Base-by-base conservation (phyloP, 768 basidiomycete species). In the Lactarius trivialis region DNA sequence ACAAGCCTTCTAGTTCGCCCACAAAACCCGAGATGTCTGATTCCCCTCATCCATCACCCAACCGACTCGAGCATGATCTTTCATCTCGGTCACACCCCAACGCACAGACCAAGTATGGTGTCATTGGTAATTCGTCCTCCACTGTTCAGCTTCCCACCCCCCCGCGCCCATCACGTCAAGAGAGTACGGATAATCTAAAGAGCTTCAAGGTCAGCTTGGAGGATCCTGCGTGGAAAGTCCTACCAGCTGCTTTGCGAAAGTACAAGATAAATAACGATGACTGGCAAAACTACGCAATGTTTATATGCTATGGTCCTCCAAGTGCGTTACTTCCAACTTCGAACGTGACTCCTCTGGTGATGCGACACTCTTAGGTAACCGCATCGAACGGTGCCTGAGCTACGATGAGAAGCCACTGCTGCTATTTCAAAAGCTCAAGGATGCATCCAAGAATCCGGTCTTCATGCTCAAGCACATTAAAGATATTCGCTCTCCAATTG, bases 281-380 rank as follows among this genome's bases (percentile, higher is more conserved):
- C 73, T 99, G 97, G 97, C 89, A 93, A 78, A 91, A 93, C 70
- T 99, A 98, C 76, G 97, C 97, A 32, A 91, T 99, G 88, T 99
- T 99, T 76, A 98, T 99, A 64, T 98, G 96, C 69, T 98, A 96
- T 73, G 96, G 95, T 12, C 87, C 88, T 57, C 79, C 93, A 56
- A 93, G 95, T 93, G 71, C 68, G 70, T 58, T 34, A 15, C n/a
- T 24, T 63, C 21, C 45, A 41, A n/a, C 37, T 17, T 14, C 33
- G 21, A 28, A 26, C 11, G 14, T 21, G 26, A 59, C 32, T 9
- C n/a, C n/a, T 36, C 50, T 26, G 65, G 17, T 45, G 7, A 49
- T 19, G 12, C 7, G 52, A 30, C 8, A 30, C 24, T 54, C 53
- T 26, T 64, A 89, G 86, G 84, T 61, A 86, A 85, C 68, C 85